phyloP scores from a whole-genome alignment of 1,139 yeast species.

The Pichia sp. region DNA sequence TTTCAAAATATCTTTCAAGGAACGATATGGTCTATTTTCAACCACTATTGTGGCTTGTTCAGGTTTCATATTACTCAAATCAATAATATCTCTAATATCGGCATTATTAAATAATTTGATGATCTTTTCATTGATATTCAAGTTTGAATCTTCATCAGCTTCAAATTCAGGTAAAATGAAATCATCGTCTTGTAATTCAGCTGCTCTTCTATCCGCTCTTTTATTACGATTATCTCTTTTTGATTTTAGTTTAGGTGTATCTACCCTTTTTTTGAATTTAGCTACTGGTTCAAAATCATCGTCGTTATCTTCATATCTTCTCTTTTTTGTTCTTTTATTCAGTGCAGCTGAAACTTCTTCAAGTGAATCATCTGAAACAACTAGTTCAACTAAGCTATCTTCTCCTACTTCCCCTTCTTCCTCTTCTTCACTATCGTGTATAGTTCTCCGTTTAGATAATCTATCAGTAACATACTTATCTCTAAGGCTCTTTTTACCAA shows the following conservation, averaged over 20 bases:
- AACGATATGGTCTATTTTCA: conserved; percentile 57
- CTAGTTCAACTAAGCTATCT: background rate
- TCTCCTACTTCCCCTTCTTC: conserved; percentile 6
- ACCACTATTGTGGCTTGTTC: conserved; percentile 60
- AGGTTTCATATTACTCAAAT: conserved; percentile 66
- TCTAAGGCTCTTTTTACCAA: conserved; percentile 6
- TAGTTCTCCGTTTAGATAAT: background rate
- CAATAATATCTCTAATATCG: conserved; percentile 66
- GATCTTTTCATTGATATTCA: conserved; percentile 58
- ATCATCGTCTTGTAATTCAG: conserved; percentile 19
- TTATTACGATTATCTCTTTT: background rate
- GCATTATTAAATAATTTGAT: conserved; percentile 76
- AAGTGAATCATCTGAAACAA: conserved; percentile 10
- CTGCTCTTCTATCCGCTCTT: conserved; percentile 16
- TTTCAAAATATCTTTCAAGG: conserved; percentile 49
- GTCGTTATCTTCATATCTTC: conserved; percentile 10
- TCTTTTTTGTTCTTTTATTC: background rate
- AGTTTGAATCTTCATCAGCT: conserved; percentile 33
- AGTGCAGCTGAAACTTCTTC: conserved; percentile 5
- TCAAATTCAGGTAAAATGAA: conserved; percentile 40
- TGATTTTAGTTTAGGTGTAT: background rate
- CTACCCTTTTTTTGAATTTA: background rate
- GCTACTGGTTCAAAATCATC: conserved; percentile 3
- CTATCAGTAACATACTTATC: conserved; percentile 10
- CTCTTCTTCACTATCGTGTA: conserved; percentile 3